Evolutionary conservation across 495 filamentous ascomycete species (phyloP), one percentile per base, ranked within the genome.

Genomic region (Antarctomyces pellizariae): DNA sequence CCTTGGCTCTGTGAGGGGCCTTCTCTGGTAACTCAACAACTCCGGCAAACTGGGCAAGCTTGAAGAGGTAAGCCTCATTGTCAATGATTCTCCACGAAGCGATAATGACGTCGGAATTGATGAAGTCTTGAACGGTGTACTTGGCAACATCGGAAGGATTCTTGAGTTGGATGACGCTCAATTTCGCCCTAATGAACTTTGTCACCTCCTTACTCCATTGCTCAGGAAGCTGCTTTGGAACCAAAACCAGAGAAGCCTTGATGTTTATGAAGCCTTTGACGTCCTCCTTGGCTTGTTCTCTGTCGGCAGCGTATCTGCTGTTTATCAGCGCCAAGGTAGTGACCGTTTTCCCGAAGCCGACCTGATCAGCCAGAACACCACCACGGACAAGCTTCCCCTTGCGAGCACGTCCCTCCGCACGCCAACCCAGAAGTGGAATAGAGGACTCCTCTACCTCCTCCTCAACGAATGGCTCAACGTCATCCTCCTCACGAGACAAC

Each of bases 331-430:
- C 74, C 5, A 89, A 53, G 1, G 58, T 63, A n/a, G 67, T 56
- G 2, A 73, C 63, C 0, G 79, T 91, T 38, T 91, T 91, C 1
- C 79, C 79, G 41, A 75, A 86, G 6, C 74, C 75, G 22, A 80
- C 70, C 27, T 76, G 57, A 34, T 84, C 73, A 3, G 75, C 75
- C 1, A 79, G 52, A 13, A 86, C 54, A 9, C 79, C 79, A 13
- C 79, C 79, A 5, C 52, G 56, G 29, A 67, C 38, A 5, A 32
- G 40, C 18, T 62, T 47, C 1, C 45, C 25, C 13, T 55, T 59
- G 16, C 54, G 50, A 1, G 64, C 75, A 6, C 47, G 45, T n/a
- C 53, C 67, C 35, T 71, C 56, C 1, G 67, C 56, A 12, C 71
- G 61, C 52, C 73, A 64, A 24, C 62, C 60, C 22, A 80, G 43